Evolutionary conservation across 441 rosid genomes (phyloP).

Genomic region (Gossypium laxum): DNA sequence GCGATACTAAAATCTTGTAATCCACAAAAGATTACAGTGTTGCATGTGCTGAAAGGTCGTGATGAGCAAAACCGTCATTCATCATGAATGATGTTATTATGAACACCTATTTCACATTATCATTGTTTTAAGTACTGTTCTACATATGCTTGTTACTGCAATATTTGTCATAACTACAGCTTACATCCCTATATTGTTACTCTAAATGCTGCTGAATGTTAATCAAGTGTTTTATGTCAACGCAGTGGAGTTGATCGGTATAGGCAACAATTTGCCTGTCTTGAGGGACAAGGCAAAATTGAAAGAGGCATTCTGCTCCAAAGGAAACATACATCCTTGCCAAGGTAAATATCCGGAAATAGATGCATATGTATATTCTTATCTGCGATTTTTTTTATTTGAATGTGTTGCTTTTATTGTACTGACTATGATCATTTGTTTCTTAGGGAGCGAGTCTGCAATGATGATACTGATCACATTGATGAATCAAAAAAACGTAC

Average conservation of each 20-base stretch:
- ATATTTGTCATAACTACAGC: background rate
- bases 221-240: slow-evolving; percentile 11
- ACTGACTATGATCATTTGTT: background rate
- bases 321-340: slow-evolving; percentile 83
- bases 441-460: slow-evolving; percentile 61
- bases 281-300: slow-evolving; percentile 65
- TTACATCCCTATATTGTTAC: background rate
- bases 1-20: background rate
- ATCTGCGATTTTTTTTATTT: slow-evolving; percentile 1
- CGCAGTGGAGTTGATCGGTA: slow-evolving; percentile 74
- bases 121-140: background rate
- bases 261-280: slow-evolving; percentile 82
- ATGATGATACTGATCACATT: slow-evolving; percentile 35
- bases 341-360: slow-evolving; percentile 43
- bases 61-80: background rate
- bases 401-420: background rate
- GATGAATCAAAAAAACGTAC: slow-evolving; percentile 30
- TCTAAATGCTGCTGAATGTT: background rate
- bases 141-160: background rate
- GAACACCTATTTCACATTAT: background rate
- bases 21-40: background rate
- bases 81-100: background rate
- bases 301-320: slow-evolving; percentile 47
- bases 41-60: background rate
- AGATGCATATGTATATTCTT: background rate